Evolutionary conservation across 176 grass and related monocot genomes (phyloP).

Genomic region (Ampelocalamus luodianensis): DNA sequence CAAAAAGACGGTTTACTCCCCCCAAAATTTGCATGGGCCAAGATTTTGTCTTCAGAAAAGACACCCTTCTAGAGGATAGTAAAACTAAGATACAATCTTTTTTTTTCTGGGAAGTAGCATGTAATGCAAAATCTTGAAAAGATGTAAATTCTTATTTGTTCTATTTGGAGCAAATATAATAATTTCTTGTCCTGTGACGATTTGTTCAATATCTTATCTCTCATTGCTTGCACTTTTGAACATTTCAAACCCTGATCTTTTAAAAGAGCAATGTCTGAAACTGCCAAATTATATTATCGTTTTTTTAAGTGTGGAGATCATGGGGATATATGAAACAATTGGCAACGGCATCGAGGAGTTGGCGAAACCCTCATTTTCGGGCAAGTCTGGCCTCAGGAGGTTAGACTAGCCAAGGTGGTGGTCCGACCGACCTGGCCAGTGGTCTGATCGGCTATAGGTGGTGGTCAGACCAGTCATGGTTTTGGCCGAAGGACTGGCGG

Average conservation of each 20-base stretch:
- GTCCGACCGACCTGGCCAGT: too few relatives aligned
- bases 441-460: too few relatives aligned
- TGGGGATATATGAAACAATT: too few relatives aligned
- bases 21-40: background rate
- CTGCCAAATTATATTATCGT: background rate
- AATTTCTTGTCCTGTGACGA: background rate
- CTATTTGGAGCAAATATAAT: slow-evolving; percentile 10
- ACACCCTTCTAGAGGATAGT: slow-evolving; percentile 24
- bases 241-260: background rate
- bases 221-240: background rate
- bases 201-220: background rate
- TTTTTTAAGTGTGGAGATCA: too few relatives aligned
- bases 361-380: too few relatives aligned
- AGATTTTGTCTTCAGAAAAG: slow-evolving; percentile 1
- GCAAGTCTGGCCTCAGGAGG: too few relatives aligned
- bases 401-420: too few relatives aligned
- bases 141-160: background rate
- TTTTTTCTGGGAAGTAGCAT: background rate
- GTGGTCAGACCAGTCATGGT: too few relatives aligned
- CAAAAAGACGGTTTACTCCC: background rate
- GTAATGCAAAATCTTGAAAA: slow-evolving; percentile 5
- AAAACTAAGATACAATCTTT: background rate
- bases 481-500: too few relatives aligned
- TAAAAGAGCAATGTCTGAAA: background rate
- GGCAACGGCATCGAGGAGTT: too few relatives aligned